Evolutionary conservation across 2,329 filamentous ascomycete species (phyloP).

Genomic region (Chaetomium olivaceum): DNA sequence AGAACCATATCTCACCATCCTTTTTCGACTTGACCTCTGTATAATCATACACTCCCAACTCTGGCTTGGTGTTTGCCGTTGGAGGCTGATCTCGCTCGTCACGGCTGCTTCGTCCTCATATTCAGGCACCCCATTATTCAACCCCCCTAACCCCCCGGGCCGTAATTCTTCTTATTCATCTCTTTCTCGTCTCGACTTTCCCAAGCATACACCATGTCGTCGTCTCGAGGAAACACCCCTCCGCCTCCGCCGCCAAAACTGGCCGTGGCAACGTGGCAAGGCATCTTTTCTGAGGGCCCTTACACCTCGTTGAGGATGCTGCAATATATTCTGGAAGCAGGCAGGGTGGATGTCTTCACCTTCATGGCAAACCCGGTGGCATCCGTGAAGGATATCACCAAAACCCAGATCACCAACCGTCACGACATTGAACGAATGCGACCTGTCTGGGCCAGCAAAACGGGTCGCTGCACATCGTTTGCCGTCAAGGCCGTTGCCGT

Average conservation of each 20-base stretch:
- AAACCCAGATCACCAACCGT: background rate
- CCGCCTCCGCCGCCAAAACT: background rate
- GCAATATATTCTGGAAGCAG: background rate
- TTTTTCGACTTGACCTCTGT: background rate
- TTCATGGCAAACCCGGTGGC: background rate
- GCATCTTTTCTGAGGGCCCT: background rate
- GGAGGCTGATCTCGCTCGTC: background rate
- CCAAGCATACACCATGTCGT: background rate
- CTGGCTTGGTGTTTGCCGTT: background rate
- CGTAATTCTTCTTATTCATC: no score
- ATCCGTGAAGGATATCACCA: background rate
- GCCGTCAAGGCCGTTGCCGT: background rate
- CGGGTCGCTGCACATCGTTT: constrained; percentile 14
- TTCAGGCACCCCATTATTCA: background rate
- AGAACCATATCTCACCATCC: background rate
- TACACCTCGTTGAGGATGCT: background rate
- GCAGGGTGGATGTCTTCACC: background rate
- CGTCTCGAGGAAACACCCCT: background rate
- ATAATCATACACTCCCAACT: background rate
- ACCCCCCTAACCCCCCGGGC: background rate
- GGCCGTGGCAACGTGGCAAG: background rate
- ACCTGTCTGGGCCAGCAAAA: background rate
- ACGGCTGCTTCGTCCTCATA: background rate
- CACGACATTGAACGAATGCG: background rate
- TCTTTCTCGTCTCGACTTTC: background rate